Evolutionary conservation across 2,329 filamentous ascomycete genomes (phyloP), one percentile per base, ranked within the genome.

Genomic region (Hymenoscyphus infarciens): DNA sequence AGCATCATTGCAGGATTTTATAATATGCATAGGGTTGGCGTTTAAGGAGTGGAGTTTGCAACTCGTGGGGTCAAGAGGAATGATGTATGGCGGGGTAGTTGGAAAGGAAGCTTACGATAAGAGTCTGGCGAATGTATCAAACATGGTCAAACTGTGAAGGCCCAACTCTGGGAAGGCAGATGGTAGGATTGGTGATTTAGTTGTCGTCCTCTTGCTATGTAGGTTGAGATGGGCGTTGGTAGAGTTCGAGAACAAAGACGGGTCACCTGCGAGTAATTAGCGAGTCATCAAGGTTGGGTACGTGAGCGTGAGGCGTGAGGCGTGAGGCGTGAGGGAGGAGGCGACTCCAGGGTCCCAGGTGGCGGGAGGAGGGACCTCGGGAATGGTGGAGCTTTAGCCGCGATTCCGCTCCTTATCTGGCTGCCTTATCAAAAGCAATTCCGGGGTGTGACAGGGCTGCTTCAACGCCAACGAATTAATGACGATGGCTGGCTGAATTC

Each of bases 81-180:
- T 39, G 15, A 54, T 38, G 60, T 57, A 71, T 68, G 65, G 68
- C 68, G 64, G 64, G 68, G 66, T 68, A 82, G 57, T 13, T 49
- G 10, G n/a, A 11, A 29, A 6, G 19, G 45, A 13, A 22, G 52
- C 88, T 80, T 80, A 92, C 89, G 89, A 91, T 76, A 92, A 80
- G 71, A 92, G 80, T 77, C 91, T 89, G 71, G 90, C 86, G 71
- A 92, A 83, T 70, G 92, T 83, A 77, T 89, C 87, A 74, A 93
- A 92, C 89, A 93, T 91, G 77, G 67, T 73, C 29, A 42, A 42
- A 35, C 53, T 39, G 59, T 16, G 1, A 15, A 45, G 38, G 52
- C n/a, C 25, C 22, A 33, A 58, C 55, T 10, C n/a, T 39, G 29
- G 42, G 25, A n/a, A 25, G 10, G 13, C 22, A 3, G 31, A 16